Evolutionary conservation across 2,329 filamentous ascomycete species (phyloP).

Genomic region (Thielaviopsis populi): DNA sequence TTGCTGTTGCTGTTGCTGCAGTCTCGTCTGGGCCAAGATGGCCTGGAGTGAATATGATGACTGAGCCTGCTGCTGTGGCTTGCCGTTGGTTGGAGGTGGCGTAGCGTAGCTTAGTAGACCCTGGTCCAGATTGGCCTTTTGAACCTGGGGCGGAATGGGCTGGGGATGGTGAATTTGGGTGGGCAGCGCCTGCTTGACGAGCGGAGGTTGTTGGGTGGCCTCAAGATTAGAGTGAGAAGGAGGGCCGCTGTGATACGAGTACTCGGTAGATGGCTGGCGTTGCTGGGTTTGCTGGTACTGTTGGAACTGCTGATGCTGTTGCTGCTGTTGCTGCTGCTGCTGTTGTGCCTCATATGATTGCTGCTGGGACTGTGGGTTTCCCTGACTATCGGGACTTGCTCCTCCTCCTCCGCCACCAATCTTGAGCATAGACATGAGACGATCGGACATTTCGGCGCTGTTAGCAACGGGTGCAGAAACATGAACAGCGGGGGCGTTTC

Average conservation of each 20-base stretch:
- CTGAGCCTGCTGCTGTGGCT: slow-evolving; percentile 12
- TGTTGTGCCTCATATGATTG: not conserved
- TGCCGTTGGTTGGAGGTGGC: slow-evolving; percentile 16
- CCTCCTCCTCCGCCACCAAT: not conserved
- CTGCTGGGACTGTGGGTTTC: not conserved
- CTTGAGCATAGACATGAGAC: slow-evolving; percentile 12
- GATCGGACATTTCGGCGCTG: slow-evolving; percentile 9
- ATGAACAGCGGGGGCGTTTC: slow-evolving; percentile 1
- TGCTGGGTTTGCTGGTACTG: slow-evolving; percentile 20
- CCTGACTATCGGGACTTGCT: not conserved
- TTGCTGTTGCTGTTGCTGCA: slow-evolving; percentile 15
- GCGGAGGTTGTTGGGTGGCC: slow-evolving; percentile 31
- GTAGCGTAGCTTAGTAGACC: slow-evolving; percentile 18
- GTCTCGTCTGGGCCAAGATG: slow-evolving; percentile 13
- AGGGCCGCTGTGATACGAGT: slow-evolving; percentile 30
- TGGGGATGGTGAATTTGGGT: slow-evolving; percentile 29
- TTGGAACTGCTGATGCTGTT: slow-evolving; percentile 12
- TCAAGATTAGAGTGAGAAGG: slow-evolving; percentile 41
- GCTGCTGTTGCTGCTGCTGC: slow-evolving; percentile 13
- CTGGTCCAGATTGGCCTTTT: slow-evolving; percentile 29
- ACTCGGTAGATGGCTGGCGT: slow-evolving; percentile 41
- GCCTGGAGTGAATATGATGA: slow-evolving; percentile 8
- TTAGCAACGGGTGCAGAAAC: slow-evolving; percentile 10
- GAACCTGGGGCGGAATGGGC: slow-evolving; percentile 40
- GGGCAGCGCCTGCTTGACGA: slow-evolving; percentile 21